Evolutionary conservation across 371 early-diverging fungal species (phyloP), one percentile per base, ranked within the genome.

Genomic region (Funneliformis caledonium): DNA sequence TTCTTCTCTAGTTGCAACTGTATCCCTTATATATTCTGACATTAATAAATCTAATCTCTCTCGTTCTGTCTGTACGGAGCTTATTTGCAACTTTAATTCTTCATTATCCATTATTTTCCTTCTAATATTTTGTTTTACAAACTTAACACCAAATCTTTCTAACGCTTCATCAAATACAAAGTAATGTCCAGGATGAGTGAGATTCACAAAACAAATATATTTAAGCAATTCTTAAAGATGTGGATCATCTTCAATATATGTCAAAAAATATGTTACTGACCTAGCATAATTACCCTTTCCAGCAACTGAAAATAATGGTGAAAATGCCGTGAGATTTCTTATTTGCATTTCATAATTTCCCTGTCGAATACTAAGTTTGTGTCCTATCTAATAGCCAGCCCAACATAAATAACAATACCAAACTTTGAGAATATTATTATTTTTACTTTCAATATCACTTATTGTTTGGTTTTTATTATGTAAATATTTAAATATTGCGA

Each of bases 401-500:
- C 26, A 26, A 26, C 26, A 26, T 26, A 26, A 26, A 26, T 26
- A 26, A 26, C 26, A 0, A 26, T 26, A 26, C 26, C 26, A 26
- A 26, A 26, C 26, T 26, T 26, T 26, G 26, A 26, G 26, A 26
- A 26, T 26, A 26, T 26, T 26, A 26, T 26, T 26, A 26, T 26
- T 26, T 26, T 0, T 0, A 26, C 60, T 60, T 60, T 60, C 60
- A 60, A 60, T 60, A 60, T 60, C 22, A 60, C 4, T 60, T 22
- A 60, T 60, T 2, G 14, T 60, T 60, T 26, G 14, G 4, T 60
- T 60, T 2, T 60, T 60, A 19, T 60, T 22, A 2, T 2, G 60
- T 60, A 60, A 60, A 73, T 73, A 73, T 45, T 73, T 47, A 56
- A n/a, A 73, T 45, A 73, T 8, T 73, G 6, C 52, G 48, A 52